Evolutionary conservation across 2,329 filamentous ascomycete species (phyloP).

Genomic region (Venturiaceae sp.): DNA sequence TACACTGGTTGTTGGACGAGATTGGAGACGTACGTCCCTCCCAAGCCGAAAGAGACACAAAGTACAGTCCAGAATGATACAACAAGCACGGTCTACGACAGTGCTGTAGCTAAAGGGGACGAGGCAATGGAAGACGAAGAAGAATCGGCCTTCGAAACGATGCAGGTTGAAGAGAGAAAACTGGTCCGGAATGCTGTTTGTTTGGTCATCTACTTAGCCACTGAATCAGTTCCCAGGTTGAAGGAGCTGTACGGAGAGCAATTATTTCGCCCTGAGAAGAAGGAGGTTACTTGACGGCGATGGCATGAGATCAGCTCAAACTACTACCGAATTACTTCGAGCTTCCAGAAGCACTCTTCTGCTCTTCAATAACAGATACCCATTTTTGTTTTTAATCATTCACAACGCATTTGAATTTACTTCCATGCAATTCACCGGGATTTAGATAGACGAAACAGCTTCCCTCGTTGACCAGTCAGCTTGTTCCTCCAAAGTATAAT

Average conservation of each 20-base stretch:
- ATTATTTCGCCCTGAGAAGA: not conserved
- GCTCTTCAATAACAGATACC: too few relatives aligned
- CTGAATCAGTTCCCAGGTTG: constrained; percentile 4
- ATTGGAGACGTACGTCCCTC: constrained; percentile 4
- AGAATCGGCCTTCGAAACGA: constrained; percentile 8
- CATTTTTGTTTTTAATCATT: too few relatives aligned
- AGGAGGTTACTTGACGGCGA: not conserved
- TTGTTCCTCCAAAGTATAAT: too few relatives aligned
- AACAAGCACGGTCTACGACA: not conserved
- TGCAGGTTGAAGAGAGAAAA: constrained; percentile 1
- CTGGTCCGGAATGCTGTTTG: constrained; percentile 8
- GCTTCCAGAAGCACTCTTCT: too few relatives aligned
- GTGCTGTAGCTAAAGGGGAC: not conserved
- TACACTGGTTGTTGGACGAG: constrained; percentile 9
- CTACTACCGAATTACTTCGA: too few relatives aligned
- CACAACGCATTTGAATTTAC: too few relatives aligned
- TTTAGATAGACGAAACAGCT: too few relatives aligned
- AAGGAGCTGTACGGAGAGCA: constrained; percentile 5
- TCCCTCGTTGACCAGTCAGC: too few relatives aligned
- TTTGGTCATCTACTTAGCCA: constrained; percentile 9
- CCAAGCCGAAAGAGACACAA: not conserved
- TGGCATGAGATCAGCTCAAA: too few relatives aligned
- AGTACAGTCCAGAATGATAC: not conserved
- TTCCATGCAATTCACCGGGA: too few relatives aligned
- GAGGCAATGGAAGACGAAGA: constrained; percentile 6